Evolutionary conservation across 306 rosid species (phyloP).

Genomic region (Sesbania bispinosa): DNA sequence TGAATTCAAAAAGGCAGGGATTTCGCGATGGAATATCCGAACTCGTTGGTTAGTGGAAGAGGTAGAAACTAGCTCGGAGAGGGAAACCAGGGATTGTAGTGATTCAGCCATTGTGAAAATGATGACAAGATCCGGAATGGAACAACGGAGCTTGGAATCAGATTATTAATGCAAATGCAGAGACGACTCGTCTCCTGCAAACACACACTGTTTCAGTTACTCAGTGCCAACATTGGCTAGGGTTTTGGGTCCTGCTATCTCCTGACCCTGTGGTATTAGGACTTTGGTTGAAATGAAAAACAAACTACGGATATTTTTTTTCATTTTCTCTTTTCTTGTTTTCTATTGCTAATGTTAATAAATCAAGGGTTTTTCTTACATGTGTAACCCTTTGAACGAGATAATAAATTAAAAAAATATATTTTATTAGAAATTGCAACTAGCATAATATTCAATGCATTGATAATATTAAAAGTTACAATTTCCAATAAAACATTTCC

Average conservation of each 20-base stretch:
- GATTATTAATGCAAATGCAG: background rate
- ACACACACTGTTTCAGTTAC: slow-evolving; percentile 9
- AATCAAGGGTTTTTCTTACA: too few species aligned
- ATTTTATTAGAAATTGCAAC: too few species aligned
- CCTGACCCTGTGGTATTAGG: too few species aligned
- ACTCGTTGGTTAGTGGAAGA: slow-evolving; percentile 65
- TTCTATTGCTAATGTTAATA: too few species aligned
- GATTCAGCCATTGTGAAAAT: slow-evolving; percentile 59
- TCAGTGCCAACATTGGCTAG: slow-evolving; percentile 15
- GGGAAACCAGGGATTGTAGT: slow-evolving; percentile 49
- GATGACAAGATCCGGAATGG: slow-evolving; percentile 29
- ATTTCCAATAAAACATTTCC: too few species aligned
- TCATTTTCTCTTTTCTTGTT: too few species aligned
- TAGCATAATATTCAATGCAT: too few species aligned
- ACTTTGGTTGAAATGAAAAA: too few species aligned
- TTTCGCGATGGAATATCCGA: slow-evolving; percentile 63
- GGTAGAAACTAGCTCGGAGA: slow-evolving; percentile 59
- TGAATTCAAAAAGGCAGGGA: slow-evolving; percentile 48
- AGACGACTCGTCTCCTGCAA: background rate
- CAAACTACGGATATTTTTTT: too few species aligned
- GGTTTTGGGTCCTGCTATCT: slow-evolving; percentile 32
- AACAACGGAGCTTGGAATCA: slow-evolving; percentile 3
- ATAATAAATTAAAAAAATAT: too few species aligned
- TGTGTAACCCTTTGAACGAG: too few species aligned
- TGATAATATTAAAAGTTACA: too few species aligned